These are phyloP conservation scores for Cokeromyces recurvatus DNA, from an alignment of 371 early-diverging fungal species.

Conservation along the genomic window DNA sequence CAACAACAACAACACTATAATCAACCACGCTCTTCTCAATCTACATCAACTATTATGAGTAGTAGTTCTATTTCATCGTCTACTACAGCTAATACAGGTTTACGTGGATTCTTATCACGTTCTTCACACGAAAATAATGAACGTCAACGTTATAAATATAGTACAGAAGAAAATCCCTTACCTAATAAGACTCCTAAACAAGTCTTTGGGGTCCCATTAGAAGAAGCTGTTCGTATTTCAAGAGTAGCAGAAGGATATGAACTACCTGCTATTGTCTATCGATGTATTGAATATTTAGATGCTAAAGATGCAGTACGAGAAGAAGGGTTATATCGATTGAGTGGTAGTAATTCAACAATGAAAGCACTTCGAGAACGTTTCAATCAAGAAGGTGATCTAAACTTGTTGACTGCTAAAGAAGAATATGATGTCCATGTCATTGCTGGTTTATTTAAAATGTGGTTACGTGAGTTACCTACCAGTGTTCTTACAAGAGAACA, in stretches of 20 bases:
- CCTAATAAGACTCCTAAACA: slow-evolving; percentile 26
- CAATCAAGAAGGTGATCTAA: slow-evolving; percentile 64
- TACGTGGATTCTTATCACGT: slow-evolving; percentile 24
- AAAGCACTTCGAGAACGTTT: slow-evolving; percentile 59
- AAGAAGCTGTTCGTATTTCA: slow-evolving; percentile 27
- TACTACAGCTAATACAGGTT: slow-evolving; percentile 12
- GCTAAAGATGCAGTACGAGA: slow-evolving; percentile 64
- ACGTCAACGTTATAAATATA: neutral
- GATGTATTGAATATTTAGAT: slow-evolving; percentile 82
- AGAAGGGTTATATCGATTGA: slow-evolving; percentile 79
- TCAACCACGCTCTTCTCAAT: slow-evolving; percentile 8
- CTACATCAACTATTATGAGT: slow-evolving; percentile 3
- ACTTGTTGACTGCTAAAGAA: slow-evolving; percentile 48
- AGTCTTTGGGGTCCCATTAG: slow-evolving; percentile 39
- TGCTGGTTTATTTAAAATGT: slow-evolving; percentile 83
- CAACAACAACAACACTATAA: neutral
- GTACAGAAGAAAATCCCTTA: slow-evolving; percentile 2
- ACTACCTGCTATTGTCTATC: slow-evolving; percentile 74
- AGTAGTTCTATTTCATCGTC: slow-evolving; percentile 3
- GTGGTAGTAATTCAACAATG: slow-evolving; percentile 60
- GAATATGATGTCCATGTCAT: slow-evolving; percentile 77
- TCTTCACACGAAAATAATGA: slow-evolving; percentile 22
- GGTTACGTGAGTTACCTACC: slow-evolving; percentile 74
- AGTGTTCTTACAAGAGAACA: slow-evolving; percentile 71
- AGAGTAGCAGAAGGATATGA: slow-evolving; percentile 23